phyloP scores from a whole-genome alignment of 2,329 filamentous ascomycete genomes.

The Rosellinia necatrix region DNA sequence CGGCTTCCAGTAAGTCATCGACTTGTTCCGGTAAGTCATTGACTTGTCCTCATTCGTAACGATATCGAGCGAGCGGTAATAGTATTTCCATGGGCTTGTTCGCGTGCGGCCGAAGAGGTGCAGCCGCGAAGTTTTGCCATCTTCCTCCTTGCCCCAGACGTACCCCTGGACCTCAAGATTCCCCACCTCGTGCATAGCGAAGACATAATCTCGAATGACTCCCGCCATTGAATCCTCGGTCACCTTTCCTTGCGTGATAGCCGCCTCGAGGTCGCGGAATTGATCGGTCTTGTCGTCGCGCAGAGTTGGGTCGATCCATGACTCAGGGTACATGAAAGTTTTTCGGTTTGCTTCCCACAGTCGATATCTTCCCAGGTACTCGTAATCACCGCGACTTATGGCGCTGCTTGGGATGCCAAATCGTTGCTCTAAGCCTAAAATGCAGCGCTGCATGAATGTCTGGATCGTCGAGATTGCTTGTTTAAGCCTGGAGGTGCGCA shows the following conservation, averaged over 20 bases:
- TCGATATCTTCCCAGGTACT: not conserved
- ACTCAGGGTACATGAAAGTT: not conserved
- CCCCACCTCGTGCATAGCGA: not conserved
- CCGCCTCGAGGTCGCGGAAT: not conserved
- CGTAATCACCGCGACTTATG: not conserved
- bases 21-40: not conserved
- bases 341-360: constrained; percentile 6
- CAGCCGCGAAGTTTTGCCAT: not conserved
- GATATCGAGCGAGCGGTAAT: not conserved
- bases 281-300: constrained; percentile 2
- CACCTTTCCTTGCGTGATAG: not conserved
- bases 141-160: not conserved
- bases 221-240: not conserved
- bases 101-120: not conserved
- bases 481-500: not conserved
- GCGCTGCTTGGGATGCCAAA: not conserved
- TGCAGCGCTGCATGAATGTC: not conserved
- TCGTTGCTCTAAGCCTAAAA: not conserved
- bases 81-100: not conserved
- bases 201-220: not conserved
- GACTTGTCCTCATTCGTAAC: not conserved
- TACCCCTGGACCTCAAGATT: not conserved
- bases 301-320: constrained; percentile 1
- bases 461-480: constrained; percentile 9
- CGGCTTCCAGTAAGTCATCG: not conserved